These are phyloP conservation scores for Stereum hirsutum DNA, from an alignment of 1,284 basidiomycete genomes.

Conservation along the genomic window DNA sequence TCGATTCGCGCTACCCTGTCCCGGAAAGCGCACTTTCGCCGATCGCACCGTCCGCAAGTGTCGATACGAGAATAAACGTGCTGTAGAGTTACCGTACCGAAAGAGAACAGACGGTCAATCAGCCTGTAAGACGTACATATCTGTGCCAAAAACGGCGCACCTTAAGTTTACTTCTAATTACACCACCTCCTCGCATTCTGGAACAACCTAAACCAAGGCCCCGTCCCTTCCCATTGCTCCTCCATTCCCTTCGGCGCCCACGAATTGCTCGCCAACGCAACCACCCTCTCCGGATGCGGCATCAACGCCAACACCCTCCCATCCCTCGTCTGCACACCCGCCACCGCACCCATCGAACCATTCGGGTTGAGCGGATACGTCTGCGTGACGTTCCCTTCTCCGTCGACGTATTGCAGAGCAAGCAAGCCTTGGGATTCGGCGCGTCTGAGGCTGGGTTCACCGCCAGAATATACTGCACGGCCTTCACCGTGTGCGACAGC, in stretches of 20 bases:
- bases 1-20: no score
- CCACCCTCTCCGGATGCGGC: constrained; percentile 90
- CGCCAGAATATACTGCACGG: constrained; percentile 59
- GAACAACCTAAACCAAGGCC: constrained; percentile 96
- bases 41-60: no score
- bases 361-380: constrained; percentile 94
- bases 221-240: constrained; percentile 57
- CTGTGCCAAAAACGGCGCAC: not conserved
- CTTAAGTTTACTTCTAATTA: constrained; percentile 13
- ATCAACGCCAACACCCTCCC: constrained; percentile 91
- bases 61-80: no score
- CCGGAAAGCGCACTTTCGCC: no score
- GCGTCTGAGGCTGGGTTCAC: constrained; percentile 25
- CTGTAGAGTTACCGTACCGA: no score
- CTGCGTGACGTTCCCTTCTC: constrained; percentile 54
- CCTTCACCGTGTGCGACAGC: constrained; percentile 97
- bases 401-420: constrained; percentile 75
- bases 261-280: constrained; percentile 73
- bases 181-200: constrained; percentile 78
- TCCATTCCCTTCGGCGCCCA: constrained; percentile 65
- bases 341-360: constrained; percentile 81
- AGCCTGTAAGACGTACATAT: no score
- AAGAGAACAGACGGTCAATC: no score
- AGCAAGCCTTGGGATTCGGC: constrained; percentile 47
- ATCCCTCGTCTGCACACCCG: constrained; percentile 79